These are phyloP conservation scores for Vanrija sp. DNA, from an alignment of 1,284 basidiomycete species.

Conservation along the genomic window DNA sequence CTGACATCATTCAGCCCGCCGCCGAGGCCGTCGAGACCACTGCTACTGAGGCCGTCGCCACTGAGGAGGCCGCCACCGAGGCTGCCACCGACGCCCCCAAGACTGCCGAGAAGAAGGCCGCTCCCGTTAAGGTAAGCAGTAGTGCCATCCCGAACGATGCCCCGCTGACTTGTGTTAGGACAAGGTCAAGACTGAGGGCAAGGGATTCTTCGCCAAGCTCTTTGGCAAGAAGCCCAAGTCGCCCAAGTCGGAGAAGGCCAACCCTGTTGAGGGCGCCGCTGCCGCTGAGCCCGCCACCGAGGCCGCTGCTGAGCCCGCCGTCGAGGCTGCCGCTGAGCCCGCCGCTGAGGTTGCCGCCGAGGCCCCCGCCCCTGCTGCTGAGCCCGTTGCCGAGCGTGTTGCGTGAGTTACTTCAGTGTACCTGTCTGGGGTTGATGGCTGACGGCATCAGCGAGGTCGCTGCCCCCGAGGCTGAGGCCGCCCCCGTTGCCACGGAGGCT, in stretches of 20 bases:
- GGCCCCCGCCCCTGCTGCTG: conserved; percentile 13
- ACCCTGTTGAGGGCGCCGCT: conserved; percentile 16
- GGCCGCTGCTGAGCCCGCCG: conserved; percentile 16
- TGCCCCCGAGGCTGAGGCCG: conserved; percentile 10
- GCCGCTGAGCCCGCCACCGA: conserved; percentile 16
- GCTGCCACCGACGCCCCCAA: conserved; percentile 30
- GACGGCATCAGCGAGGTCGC: background rate
- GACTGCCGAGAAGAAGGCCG: conserved; percentile 16
- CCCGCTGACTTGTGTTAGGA: conserved; percentile 2
- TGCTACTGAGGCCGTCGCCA: conserved; percentile 6
- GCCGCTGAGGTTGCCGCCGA: conserved; percentile 11
- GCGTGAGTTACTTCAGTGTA: background rate
- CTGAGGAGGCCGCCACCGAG: conserved; percentile 20
- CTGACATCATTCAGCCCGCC: conserved; percentile 28
- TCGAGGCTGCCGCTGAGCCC: conserved; percentile 17
- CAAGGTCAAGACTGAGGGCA: conserved; percentile 17
- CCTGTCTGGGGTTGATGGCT: background rate
- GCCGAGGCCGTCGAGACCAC: conserved; percentile 8
- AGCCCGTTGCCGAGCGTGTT: background rate
- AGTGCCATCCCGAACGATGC: background rate
- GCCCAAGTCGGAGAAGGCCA: conserved; percentile 5
- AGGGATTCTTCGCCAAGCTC: conserved; percentile 22
- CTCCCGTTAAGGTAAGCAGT: conserved; percentile 25
- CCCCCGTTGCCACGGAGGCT: conserved; percentile 13
- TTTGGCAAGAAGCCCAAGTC: conserved; percentile 17